These are phyloP conservation scores for Pythium vanterpoolii DNA, from an alignment of 352 stramenopile genomes.

Conservation along the genomic window DNA sequence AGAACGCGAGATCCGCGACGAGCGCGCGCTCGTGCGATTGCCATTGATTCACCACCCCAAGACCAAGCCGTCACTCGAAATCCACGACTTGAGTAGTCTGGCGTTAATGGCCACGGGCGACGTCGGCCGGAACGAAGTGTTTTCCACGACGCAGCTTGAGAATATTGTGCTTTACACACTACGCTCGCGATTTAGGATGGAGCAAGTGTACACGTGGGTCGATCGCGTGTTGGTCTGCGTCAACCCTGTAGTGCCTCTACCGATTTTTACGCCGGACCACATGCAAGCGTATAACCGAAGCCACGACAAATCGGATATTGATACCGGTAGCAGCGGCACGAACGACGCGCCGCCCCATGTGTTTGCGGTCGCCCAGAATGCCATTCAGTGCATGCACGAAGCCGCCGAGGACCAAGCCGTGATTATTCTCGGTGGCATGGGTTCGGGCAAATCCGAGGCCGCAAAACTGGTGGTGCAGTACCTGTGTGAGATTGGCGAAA, in stretches of 20 bases:
- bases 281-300: slow-evolving; percentile 80
- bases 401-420: slow-evolving; percentile 75
- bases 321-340: slow-evolving; percentile 38
- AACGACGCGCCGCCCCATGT: slow-evolving; percentile 71
- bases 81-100: slow-evolving; percentile 68
- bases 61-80: slow-evolving; percentile 41
- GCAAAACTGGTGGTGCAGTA: slow-evolving; percentile 84
- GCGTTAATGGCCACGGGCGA: slow-evolving; percentile 62
- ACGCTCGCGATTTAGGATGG: slow-evolving; percentile 70
- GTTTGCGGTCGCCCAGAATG: slow-evolving; percentile 77
- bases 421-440: slow-evolving; percentile 70
- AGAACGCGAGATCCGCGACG: slow-evolving; percentile 64
- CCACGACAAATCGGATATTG: slow-evolving; percentile 45
- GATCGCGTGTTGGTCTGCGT: slow-evolving; percentile 71
- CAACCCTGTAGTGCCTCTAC: slow-evolving; percentile 64
- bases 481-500: slow-evolving; percentile 75
- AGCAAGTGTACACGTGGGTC: slow-evolving; percentile 83
- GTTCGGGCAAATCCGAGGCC: slow-evolving; percentile 72
- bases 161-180: slow-evolving; percentile 75
- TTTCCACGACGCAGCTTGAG: slow-evolving; percentile 61
- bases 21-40: slow-evolving; percentile 52
- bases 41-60: slow-evolving; percentile 64
- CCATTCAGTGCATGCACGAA: slow-evolving; percentile 75
- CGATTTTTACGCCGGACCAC: slow-evolving; percentile 81
- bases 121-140: slow-evolving; percentile 52